Conservation (phyloP, 192 early-diverging fungal genomes). For the Coemansia sp. region DNA sequence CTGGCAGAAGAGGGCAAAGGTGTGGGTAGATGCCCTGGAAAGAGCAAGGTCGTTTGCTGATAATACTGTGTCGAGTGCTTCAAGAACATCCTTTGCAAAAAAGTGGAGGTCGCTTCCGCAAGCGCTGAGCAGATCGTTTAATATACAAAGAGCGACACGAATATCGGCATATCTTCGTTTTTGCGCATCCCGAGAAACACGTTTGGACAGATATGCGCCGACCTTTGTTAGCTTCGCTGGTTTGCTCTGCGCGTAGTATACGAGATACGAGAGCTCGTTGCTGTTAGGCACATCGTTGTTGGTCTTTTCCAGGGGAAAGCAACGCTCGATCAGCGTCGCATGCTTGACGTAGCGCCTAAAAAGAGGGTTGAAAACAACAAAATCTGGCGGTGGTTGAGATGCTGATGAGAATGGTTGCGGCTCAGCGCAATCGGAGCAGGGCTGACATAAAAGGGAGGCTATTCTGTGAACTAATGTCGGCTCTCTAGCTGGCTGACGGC, state of each 20-base stretch:
- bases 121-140: constrained; percentile 66
- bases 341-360: constrained; percentile 70
- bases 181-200: constrained; percentile 64
- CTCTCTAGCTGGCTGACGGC: background rate
- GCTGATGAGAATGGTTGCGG: constrained; percentile 25
- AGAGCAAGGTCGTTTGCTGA: constrained; percentile 62
- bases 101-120: constrained; percentile 78
- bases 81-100: constrained; percentile 79
- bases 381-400: constrained; percentile 33
- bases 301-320: constrained; percentile 59
- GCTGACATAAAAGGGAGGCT: constrained; percentile 4
- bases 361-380: constrained; percentile 36
- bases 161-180: constrained; percentile 64
- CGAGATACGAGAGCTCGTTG: constrained; percentile 80
- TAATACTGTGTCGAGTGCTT: constrained; percentile 63
- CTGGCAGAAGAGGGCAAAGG: constrained; percentile 71
- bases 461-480: background rate
- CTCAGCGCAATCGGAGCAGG: constrained; percentile 22
- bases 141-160: constrained; percentile 72
- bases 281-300: constrained; percentile 60
- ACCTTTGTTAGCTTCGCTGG: constrained; percentile 91
- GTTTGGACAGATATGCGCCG: constrained; percentile 76
- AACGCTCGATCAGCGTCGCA: constrained; percentile 74
- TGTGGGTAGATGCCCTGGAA: constrained; percentile 58
- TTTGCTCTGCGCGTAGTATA: constrained; percentile 85